Base-by-base conservation (phyloP, 495 filamentous ascomycete species). In the Annulohypoxylon stygium region DNA sequence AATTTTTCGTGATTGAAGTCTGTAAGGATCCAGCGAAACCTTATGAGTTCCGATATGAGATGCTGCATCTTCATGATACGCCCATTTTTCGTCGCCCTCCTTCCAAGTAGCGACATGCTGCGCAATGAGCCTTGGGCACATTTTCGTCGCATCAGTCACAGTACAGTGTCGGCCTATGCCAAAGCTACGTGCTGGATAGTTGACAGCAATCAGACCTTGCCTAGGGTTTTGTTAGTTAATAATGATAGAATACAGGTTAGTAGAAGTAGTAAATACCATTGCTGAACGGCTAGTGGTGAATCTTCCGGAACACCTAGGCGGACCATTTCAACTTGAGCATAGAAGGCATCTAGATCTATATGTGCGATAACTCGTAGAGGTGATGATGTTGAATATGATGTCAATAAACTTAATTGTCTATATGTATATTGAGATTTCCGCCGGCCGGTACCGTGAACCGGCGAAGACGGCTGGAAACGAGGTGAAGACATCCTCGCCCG, bases 51-150 rank as follows among this genome's bases (percentile, higher is more conserved):
- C 90, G 63, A 98, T 95, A 75, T 91, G 89, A 63, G 86, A 85
- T 7, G 81, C 80, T 5, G 92, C 90, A 78, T 97, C 93, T n/a
- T 92, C 88, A 47, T 90, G 89, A 80, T 99, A 99, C 11, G 90
- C 92, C 96, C 96, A 98, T 73, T 88, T 91, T 59, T 90, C 91
- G 41, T 97, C 93, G 0, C 97, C 97, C 76, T 97, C 94, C 73
- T 89, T 89, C 89, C 97, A 99, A 2, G 95, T 98, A 33, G 96
- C 95, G 20, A 99, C 94, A 82, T 98, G 94, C 81, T 97, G 96
- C 47, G 92, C 81, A 10, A 97, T 89, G 36, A 99, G 84, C 11
- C 91, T 86, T 26, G 96, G 94, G 75, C 97, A 98, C 45, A 92
- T 79, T 80, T 96, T 95, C 81, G 89, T 90, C n/a, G 96, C 96